A percentile compares a stretch with the other conserved stretches of the same genome.
Conservation (phyloP, 495 filamentous ascomycete genomes). For the Neurospora hispaniola region DNA sequence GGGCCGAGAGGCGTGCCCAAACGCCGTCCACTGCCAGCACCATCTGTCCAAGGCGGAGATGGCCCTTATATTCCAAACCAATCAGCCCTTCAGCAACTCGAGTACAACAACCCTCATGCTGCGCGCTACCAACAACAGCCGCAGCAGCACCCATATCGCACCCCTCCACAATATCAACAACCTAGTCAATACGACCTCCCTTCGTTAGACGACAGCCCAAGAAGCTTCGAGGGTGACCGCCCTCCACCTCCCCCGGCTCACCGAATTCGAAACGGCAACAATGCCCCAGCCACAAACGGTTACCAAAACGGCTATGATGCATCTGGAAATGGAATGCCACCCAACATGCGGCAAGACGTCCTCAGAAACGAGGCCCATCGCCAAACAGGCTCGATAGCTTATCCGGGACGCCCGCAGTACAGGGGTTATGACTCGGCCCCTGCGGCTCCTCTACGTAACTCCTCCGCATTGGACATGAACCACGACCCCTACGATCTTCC, state of each 20-base stretch:
- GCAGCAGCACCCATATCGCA: constrained; percentile 20
- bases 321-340: constrained; percentile 21
- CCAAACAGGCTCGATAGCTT: constrained; percentile 27
- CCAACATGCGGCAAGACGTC: constrained; percentile 39
- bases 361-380: constrained; percentile 38
- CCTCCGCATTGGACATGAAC: constrained; percentile 35
- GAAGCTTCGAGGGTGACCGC: constrained; percentile 20
- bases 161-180: constrained; percentile 15
- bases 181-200: constrained; percentile 9
- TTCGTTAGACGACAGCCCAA: constrained; percentile 5
- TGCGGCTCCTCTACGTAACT: constrained; percentile 30
- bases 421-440: constrained; percentile 35
- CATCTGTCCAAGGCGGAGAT: constrained; percentile 16
- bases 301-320: constrained; percentile 24
- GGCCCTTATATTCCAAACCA: constrained; percentile 25
- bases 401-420: constrained; percentile 38
- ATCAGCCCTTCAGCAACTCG: constrained; percentile 30
- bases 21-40: constrained; percentile 62
- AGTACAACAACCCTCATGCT: constrained; percentile 32
- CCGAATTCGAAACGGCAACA: constrained; percentile 29
- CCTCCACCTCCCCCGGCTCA: constrained; percentile 39
- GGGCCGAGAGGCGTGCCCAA: constrained; percentile 44
- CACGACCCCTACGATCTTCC: constrained; percentile 22
- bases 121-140: constrained; percentile 23
- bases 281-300: constrained; percentile 20